Evolutionary conservation across 345 rosid genomes (phyloP).

Genomic region (Heritiera fomes): DNA sequence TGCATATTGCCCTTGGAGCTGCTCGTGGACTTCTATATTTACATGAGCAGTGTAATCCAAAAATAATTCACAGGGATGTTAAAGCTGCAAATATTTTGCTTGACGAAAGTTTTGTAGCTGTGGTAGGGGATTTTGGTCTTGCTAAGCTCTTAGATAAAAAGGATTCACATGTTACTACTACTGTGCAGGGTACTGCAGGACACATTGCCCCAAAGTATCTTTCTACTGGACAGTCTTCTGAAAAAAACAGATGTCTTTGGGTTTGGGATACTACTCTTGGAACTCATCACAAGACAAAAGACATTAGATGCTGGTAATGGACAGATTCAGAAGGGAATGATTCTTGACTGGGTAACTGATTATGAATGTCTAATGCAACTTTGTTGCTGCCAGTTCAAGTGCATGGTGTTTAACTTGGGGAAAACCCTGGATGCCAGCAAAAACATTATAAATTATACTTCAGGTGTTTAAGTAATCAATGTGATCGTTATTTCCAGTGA

Average conservation of each 20-base stretch:
- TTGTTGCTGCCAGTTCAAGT: neutral
- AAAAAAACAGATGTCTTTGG: slow-evolving; percentile 95
- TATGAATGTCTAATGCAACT: neutral
- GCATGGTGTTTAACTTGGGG: neutral
- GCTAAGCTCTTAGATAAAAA: slow-evolving; percentile 81
- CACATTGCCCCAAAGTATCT: slow-evolving; percentile 99
- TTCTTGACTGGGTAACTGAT: slow-evolving; percentile 71
- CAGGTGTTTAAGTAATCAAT: neutral
- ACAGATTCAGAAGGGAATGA: slow-evolving; percentile 84
- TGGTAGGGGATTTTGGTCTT: slow-evolving; percentile 93
- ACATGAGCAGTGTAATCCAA: slow-evolving; percentile 92
- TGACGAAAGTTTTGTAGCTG: slow-evolving; percentile 87
- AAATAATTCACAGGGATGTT: slow-evolving; percentile 89
- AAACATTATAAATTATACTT: neutral
- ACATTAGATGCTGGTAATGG: slow-evolving; percentile 83
- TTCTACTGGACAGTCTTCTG: slow-evolving; percentile 94
- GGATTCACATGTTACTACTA: slow-evolving; percentile 93
- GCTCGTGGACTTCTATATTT: slow-evolving; percentile 89
- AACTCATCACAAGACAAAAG: slow-evolving; percentile 90
- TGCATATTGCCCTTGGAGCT: slow-evolving; percentile 69
- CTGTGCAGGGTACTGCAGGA: slow-evolving; percentile 91
- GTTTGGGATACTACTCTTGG: slow-evolving; percentile 84
- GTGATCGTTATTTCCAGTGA: neutral
- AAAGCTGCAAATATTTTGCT: slow-evolving; percentile 95
- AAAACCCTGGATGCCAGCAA: neutral